phyloP scores from a whole-genome alignment of 169 alveolate species.

The Plasmodium coatneyi region DNA sequence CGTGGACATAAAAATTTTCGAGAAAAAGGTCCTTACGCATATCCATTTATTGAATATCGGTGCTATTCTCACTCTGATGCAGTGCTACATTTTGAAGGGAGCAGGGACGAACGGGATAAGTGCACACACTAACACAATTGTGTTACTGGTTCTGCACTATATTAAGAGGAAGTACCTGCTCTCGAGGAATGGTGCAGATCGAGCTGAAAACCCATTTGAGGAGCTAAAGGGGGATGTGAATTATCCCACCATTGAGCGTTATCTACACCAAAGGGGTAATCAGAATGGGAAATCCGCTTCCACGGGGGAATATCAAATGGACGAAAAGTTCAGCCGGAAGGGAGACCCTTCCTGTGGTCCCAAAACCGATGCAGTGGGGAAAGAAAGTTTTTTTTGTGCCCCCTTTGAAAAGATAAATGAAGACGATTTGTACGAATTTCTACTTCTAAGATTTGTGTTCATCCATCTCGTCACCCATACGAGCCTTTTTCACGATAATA shows the following conservation, averaged over 20 bases:
- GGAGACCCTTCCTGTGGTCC: neutral
- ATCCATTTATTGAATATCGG: slow-evolving; percentile 13
- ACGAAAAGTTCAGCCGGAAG: neutral
- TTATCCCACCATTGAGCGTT: slow-evolving; percentile 18
- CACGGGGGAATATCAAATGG: neutral
- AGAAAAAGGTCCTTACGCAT: slow-evolving; percentile 19
- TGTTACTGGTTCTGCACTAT: slow-evolving; percentile 7
- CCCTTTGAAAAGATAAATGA: slow-evolving; percentile 39
- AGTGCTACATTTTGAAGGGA: slow-evolving; percentile 40
- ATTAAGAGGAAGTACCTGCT: slow-evolving; percentile 28
- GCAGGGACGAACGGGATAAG: neutral
- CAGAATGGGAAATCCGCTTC: neutral
- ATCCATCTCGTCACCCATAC: slow-evolving; percentile 37
- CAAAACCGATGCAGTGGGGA: neutral
- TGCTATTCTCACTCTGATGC: slow-evolving; percentile 36
- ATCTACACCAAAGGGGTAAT: neutral
- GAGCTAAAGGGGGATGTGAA: slow-evolving; percentile 26
- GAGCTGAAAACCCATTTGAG: neutral
- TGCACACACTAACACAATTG: slow-evolving; percentile 8
- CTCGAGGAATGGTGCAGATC: neutral
- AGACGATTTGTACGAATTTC: slow-evolving; percentile 51
- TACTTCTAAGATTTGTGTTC: slow-evolving; percentile 42
- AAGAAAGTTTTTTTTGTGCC: neutral
- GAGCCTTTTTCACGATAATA: slow-evolving; percentile 25
- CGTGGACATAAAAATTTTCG: slow-evolving; percentile 25